phyloP scores from a whole-genome alignment of 305 asterid species.

The Rubia peregrina region DNA sequence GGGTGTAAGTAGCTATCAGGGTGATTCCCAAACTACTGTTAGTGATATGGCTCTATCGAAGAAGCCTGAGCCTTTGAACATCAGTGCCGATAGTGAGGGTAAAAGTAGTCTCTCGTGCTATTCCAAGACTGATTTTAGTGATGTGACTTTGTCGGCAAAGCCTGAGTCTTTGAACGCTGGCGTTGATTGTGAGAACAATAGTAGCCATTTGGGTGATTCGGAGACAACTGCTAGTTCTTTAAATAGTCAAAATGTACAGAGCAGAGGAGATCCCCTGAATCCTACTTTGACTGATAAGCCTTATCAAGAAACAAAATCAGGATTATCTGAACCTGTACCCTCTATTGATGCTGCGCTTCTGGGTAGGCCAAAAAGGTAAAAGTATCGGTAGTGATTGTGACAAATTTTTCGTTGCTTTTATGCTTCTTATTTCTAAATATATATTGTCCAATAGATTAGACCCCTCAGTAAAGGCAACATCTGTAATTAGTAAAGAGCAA shows the following conservation, averaged over 20 bases:
- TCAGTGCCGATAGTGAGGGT: conserved; percentile 21
- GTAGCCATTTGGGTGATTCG: not conserved
- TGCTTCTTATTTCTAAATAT: conserved; percentile 18
- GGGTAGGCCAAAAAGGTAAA: conserved; percentile 73
- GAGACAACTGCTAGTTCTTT: conserved; percentile 12
- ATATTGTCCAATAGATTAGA: conserved; percentile 55
- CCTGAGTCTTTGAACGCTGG: conserved; percentile 40
- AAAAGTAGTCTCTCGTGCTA: conserved; percentile 22
- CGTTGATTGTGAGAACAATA: not conserved
- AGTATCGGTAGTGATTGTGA: conserved; percentile 1
- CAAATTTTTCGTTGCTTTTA: conserved; percentile 7
- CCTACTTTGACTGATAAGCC: conserved; percentile 23
- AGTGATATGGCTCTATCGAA: not conserved
- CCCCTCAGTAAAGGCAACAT: conserved; percentile 33
- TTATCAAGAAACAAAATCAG: conserved; percentile 24
- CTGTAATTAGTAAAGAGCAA: conserved; percentile 32
- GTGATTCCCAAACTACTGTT: not conserved
- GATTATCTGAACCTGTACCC: conserved; percentile 23
- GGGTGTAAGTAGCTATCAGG: not conserved
- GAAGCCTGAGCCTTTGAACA: not conserved
- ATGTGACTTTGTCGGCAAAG: conserved; percentile 61
- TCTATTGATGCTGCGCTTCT: conserved; percentile 43
- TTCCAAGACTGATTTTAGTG: conserved; percentile 31
- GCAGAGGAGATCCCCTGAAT: conserved; percentile 38
- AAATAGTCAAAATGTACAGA: conserved; percentile 23